Evolutionary conservation across 208 protist genomes (phyloP), one percentile per base, ranked within the genome.

Genomic region (Leishmania tropica): DNA sequence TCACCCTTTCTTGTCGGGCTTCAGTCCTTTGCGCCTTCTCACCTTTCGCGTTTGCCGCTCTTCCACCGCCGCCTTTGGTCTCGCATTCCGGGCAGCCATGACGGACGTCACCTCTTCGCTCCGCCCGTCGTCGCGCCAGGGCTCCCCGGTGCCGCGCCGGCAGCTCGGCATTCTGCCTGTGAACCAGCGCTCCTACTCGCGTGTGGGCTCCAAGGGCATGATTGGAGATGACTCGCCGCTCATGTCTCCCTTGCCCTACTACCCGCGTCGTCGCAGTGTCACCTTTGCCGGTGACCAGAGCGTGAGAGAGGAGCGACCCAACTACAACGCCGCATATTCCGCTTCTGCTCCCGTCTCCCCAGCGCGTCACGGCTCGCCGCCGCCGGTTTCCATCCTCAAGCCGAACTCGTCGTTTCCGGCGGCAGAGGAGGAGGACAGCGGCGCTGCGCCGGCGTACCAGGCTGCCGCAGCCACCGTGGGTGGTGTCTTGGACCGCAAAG

Each of bases 141-240:
- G 73, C n/a, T 97, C 94, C 1, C 94, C 94, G 21, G 85, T 89
- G 54, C 91, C 92, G 1, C 88, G 92, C 15, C 92, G 90, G n/a
- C 92, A 93, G 80, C 87, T 97, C 47, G 85, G 85, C 37, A 80
- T 87, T n/a, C 88, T 96, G n/a, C 82, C 88, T 67, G 85, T 87
- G 7, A 97, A 96, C 76, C 90, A 96, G 80, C 92, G 95, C 71
- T 97, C 95, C 37, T 96, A 96, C 86, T 97, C 95, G 7, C 92
- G 93, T 28, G 54, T 93, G 62, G 91, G 92, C 77, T 92, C 91
- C 35, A 91, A 88, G 42, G 85, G 90, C 40, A 76, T 81, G 31
- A 81, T 90, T 56, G 90, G 90, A 35, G 88, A 93, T 67, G 95
- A 95, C 17, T 93, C 90, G 37, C 89, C 89, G 67, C 86, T 95